These are phyloP conservation scores for Cutaneotrichosporon daszewskae DNA, from an alignment of 1,284 basidiomycete species.

Conservation along the genomic window DNA sequence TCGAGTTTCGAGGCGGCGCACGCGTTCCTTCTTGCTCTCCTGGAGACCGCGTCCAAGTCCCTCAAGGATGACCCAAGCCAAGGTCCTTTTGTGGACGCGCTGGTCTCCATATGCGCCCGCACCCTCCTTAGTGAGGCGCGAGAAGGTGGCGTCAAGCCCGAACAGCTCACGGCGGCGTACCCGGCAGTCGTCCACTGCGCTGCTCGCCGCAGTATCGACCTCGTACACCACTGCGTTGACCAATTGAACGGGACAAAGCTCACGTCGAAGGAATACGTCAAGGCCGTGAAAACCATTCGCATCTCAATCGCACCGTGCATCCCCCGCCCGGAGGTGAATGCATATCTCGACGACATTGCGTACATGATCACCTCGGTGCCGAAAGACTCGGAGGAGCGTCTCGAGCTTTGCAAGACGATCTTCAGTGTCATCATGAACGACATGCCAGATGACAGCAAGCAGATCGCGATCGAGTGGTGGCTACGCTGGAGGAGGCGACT, in stretches of 20 bases:
- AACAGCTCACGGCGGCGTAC: slow-evolving; percentile 29
- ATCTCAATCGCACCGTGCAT: slow-evolving; percentile 21
- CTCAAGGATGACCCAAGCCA: slow-evolving; percentile 12
- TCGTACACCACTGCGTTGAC: slow-evolving; percentile 9
- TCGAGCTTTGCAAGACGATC: slow-evolving; percentile 19
- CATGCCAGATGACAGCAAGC: slow-evolving; percentile 27
- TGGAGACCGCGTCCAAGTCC: slow-evolving; percentile 16
- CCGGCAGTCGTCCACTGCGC: slow-evolving; percentile 21
- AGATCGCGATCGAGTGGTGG: slow-evolving; percentile 37
- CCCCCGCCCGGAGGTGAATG: slow-evolving; percentile 7
- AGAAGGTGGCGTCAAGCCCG: slow-evolving; percentile 19
- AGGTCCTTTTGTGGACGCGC: slow-evolving; percentile 21
- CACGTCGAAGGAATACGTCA: slow-evolving; percentile 9
- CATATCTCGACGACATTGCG: slow-evolving; percentile 26
- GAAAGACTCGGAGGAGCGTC: slow-evolving; percentile 17
- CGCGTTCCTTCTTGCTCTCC: slow-evolving; percentile 25
- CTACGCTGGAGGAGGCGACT: slow-evolving; percentile 19
- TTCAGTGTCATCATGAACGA: slow-evolving; percentile 32
- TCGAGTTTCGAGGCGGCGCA: slow-evolving; percentile 35
- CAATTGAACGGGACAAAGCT: slow-evolving; percentile 6
- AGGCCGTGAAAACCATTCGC: slow-evolving; percentile 13
- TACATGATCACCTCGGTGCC: slow-evolving; percentile 13
- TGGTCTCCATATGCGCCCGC: slow-evolving; percentile 21
- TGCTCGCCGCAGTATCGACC: slow-evolving; percentile 8
- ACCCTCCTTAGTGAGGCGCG: slow-evolving; percentile 23